Conservation (phyloP, 2,329 filamentous ascomycete genomes). For the Calonectria pauciramosa region DNA sequence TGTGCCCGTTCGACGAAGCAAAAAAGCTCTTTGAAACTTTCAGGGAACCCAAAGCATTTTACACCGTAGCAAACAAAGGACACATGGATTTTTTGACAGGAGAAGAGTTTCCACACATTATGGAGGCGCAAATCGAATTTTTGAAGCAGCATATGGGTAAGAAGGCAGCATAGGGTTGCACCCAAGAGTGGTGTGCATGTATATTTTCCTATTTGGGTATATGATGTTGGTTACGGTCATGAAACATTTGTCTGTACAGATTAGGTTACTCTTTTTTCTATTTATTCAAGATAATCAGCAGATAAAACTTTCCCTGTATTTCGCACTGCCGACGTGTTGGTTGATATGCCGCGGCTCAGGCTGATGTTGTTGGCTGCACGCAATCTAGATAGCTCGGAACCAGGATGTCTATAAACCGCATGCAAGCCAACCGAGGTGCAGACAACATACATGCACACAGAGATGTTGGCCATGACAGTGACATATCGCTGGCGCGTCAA, state of each 20-base stretch:
- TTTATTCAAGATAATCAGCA: background rate
- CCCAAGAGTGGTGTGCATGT: background rate
- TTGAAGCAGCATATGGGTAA: background rate
- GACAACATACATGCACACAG: background rate
- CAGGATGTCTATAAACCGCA: background rate
- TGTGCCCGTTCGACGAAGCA: constrained; percentile 13
- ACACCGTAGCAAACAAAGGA: constrained; percentile 22
- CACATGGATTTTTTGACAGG: constrained; percentile 21
- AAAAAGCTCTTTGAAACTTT: constrained; percentile 22
- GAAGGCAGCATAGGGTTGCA: background rate
- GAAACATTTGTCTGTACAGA: background rate
- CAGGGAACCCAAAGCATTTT: constrained; percentile 11
- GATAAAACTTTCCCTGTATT: background rate
- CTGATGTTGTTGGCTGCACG: background rate
- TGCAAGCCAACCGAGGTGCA: background rate
- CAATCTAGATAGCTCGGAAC: background rate
- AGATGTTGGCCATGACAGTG: background rate
- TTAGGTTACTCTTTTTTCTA: background rate
- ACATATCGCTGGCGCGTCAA: background rate
- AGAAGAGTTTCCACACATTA: background rate
- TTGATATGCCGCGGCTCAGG: background rate
- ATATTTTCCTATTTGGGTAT: constrained; percentile 3
- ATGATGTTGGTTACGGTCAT: constrained; percentile 1
- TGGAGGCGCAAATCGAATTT: constrained; percentile 8
- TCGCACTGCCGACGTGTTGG: background rate